These are phyloP conservation scores for Wickerhamomyces ciferrii DNA, from an alignment of 805 yeast species.

Conservation along the genomic window DNA sequence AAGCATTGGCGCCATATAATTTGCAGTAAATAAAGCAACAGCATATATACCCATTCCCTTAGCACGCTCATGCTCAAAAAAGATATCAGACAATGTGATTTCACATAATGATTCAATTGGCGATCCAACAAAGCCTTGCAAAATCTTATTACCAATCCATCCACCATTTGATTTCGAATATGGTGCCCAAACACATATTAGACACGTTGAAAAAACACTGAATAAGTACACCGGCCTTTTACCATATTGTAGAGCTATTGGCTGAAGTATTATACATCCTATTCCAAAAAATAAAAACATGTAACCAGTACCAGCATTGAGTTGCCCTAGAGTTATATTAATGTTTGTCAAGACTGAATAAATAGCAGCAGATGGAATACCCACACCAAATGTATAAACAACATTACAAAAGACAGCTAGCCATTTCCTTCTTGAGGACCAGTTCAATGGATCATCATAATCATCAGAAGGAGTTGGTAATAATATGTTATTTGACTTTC, in stretches of 20 bases:
- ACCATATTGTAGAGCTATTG: slow-evolving; percentile 45
- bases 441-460: slow-evolving; percentile 67
- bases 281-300: slow-evolving; percentile 46
- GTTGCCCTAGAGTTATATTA: slow-evolving; percentile 30
- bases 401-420: slow-evolving; percentile 38
- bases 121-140: slow-evolving; percentile 33
- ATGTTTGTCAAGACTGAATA: slow-evolving; percentile 37
- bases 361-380: slow-evolving; percentile 42
- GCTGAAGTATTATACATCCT: slow-evolving; percentile 47
- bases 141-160: slow-evolving; percentile 33
- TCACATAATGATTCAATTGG: slow-evolving; percentile 46
- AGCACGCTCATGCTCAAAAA: slow-evolving; percentile 47
- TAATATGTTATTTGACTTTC: no score
- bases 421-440: slow-evolving; percentile 47
- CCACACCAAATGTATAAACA: slow-evolving; percentile 39
- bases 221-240: slow-evolving; percentile 39
- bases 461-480: slow-evolving; percentile 67
- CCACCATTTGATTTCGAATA: slow-evolving; percentile 28
- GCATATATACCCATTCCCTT: slow-evolving; percentile 44
- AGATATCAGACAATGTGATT: slow-evolving; percentile 42
- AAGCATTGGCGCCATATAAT: slow-evolving; percentile 53
- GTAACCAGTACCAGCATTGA: slow-evolving; percentile 45
- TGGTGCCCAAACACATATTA: slow-evolving; percentile 38
- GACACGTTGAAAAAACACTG: slow-evolving; percentile 31
- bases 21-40: slow-evolving; percentile 46